Percentiles rank a stretch among this genome's conserved stretches.
Evolutionary conservation across 768 basidiomycete genomes (phyloP).

Genomic region (Rubroboletus satanas): DNA sequence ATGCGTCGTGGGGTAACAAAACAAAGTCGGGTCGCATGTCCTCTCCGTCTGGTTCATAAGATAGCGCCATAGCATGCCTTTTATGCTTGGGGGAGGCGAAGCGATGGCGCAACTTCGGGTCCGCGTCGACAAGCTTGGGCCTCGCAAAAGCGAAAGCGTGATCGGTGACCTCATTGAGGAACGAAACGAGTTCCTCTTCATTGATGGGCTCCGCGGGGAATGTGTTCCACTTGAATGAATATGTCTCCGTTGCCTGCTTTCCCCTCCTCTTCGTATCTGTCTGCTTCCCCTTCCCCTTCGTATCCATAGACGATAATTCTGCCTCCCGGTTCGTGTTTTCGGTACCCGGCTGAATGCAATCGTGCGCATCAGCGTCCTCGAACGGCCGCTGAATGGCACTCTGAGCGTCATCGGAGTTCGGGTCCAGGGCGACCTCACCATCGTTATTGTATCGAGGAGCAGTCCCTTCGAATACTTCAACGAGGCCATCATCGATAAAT

Average conservation of each 20-base stretch:
- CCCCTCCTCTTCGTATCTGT: neutral
- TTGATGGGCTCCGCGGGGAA: slow-evolving; percentile 4
- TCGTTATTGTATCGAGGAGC: neutral
- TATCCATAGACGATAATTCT: neutral
- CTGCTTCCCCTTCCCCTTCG: neutral
- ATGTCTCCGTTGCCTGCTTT: neutral
- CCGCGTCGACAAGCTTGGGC: neutral
- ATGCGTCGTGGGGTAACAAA: slow-evolving; percentile 2
- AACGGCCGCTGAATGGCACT: neutral
- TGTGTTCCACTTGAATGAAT: neutral
- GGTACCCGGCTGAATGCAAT: neutral
- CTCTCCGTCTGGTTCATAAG: slow-evolving; percentile 4
- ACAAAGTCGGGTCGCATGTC: slow-evolving; percentile 11
- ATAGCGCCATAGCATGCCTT: slow-evolving; percentile 1
- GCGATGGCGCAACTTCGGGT: slow-evolving; percentile 3
- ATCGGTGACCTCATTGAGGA: slow-evolving; percentile 11
- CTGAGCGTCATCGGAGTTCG: neutral
- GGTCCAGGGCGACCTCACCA: neutral
- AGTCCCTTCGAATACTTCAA: neutral
- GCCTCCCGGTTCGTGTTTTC: neutral
- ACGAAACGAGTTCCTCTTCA: slow-evolving; percentile 2
- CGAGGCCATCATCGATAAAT: neutral
- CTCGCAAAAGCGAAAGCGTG: neutral
- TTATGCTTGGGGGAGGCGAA: slow-evolving; percentile 3
- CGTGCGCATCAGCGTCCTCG: neutral